Evolutionary conservation across 106 monocot species (phyloP), one percentile per base, ranked within the genome.

Genomic region (Allium cepa): DNA sequence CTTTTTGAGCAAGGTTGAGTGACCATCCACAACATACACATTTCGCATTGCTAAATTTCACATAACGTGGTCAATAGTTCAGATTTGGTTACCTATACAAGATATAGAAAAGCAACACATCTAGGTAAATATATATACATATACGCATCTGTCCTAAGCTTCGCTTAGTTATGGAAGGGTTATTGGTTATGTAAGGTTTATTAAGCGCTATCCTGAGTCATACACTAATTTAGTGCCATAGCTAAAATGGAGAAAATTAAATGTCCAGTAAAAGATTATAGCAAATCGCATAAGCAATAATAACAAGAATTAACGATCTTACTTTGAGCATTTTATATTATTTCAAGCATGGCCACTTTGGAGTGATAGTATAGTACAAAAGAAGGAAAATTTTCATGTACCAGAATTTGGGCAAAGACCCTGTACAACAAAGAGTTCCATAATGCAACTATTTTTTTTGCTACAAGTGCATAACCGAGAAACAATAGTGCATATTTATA

Each of bases 391-490:
- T 69, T 94, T 94, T 76, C 90, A 90, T 18, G 94, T 87, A 45
- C 94, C 87, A 75, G 90, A 94, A 57, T 90, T 90, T 10, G 94
- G 94, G 49, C 94, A 94, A 56, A 84, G 78, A 26, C 94, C 94
- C 94, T 94, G 49, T 3, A n/a, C n/a, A n/a, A n/a, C n/a, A n/a
- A n/a, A n/a, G n/a, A n/a, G n/a, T n/a, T n/a, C n/a, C n/a, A n/a
- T n/a, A n/a, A n/a, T n/a, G n/a, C n/a, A n/a, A n/a, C n/a, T n/a
- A n/a, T n/a, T n/a, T n/a, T n/a, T n/a, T n/a, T n/a, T n/a, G n/a
- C n/a, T n/a, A n/a, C n/a, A n/a, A n/a, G n/a, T n/a, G n/a, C n/a
- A n/a, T n/a, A n/a, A n/a, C n/a, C n/a, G n/a, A n/a, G n/a, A n/a
- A n/a, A n/a, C n/a, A n/a, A n/a, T n/a, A n/a, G n/a, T n/a, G n/a